Percentiles rank a stretch among this genome's conserved stretches.
These are phyloP conservation scores for Neophaeococcomyces mojaviensis DNA, from an alignment of 2,329 filamentous ascomycete genomes.

Conservation along the genomic window DNA sequence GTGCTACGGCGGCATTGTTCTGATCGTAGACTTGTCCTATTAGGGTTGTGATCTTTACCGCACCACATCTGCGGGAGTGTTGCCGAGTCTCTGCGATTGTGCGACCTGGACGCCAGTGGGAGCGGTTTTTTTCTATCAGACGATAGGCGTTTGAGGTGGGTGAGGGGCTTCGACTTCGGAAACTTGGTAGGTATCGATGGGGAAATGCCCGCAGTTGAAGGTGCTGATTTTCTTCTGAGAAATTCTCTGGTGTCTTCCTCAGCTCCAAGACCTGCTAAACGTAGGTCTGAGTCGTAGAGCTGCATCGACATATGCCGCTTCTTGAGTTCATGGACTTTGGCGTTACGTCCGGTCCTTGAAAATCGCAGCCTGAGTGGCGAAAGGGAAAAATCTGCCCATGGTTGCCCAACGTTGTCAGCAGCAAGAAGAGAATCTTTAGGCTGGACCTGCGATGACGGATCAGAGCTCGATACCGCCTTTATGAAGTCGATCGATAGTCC, in stretches of 20 bases:
- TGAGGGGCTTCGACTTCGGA: too few relatives aligned
- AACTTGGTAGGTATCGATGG: neutral
- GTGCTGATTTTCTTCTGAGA: neutral
- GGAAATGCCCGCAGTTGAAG: neutral
- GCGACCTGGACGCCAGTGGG: neutral
- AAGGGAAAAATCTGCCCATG: neutral
- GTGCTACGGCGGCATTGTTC: neutral
- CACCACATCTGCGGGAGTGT: neutral
- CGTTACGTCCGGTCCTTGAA: neutral
- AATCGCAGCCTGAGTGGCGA: neutral
- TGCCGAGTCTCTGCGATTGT: neutral
- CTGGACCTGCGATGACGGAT: neutral
- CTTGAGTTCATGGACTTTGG: conserved; percentile 5
- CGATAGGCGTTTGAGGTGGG: neutral
- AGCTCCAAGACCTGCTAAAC: too few relatives aligned
- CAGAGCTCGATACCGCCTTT: neutral
- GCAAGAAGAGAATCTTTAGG: neutral
- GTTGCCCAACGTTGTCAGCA: neutral
- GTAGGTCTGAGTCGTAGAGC: neutral
- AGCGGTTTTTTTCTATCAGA: neutral
- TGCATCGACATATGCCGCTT: neutral
- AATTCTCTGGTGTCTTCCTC: neutral
- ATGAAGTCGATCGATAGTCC: neutral
- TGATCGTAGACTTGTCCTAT: neutral
- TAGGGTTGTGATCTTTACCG: too few relatives aligned